A percentile compares a stretch with the other conserved stretches of the same genome.
phyloP scores from a whole-genome alignment of 2,329 filamentous ascomycete genomes.

The Colletotrichum phormii region DNA sequence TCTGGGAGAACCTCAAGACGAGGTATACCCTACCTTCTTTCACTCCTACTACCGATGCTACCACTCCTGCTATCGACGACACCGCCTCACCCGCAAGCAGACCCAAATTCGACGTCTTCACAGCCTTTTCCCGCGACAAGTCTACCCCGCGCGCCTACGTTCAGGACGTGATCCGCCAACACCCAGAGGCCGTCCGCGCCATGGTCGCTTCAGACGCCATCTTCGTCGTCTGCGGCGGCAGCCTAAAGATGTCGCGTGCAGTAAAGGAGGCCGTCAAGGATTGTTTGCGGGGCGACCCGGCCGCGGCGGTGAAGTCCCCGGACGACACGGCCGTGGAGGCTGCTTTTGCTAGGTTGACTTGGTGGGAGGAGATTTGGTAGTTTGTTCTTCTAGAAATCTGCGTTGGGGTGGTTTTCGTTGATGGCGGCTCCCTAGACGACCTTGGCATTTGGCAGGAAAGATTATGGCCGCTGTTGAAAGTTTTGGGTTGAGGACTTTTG shows the following conservation, averaged over 20 bases:
- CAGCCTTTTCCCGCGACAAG: constrained; percentile 62
- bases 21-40: neutral
- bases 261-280: constrained; percentile 65
- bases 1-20: constrained; percentile 67
- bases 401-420: neutral
- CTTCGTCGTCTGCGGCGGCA: constrained; percentile 67
- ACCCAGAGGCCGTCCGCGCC: constrained; percentile 50
- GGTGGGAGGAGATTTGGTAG: constrained; percentile 72
- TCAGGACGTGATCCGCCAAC: constrained; percentile 62
- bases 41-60: constrained; percentile 16
- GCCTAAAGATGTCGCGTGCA: constrained; percentile 68
- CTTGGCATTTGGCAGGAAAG: neutral
- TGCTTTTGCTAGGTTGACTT: constrained; percentile 50
- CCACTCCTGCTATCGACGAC: constrained; percentile 27
- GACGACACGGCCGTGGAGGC: constrained; percentile 51
- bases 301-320: constrained; percentile 41
- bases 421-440: rapidly evolving
- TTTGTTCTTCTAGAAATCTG: neutral
- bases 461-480: too few species aligned
- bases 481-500: too few species aligned
- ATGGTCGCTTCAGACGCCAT: constrained; percentile 55
- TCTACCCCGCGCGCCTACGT: constrained; percentile 64
- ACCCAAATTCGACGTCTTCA: constrained; percentile 44
- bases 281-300: constrained; percentile 52
- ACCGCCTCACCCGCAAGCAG: constrained; percentile 38